A percentile compares a stretch with the other conserved stretches of the same genome.
These are phyloP conservation scores for Neurospora tetrasperma DNA, from an alignment of 495 filamentous ascomycete genomes.

Conservation along the genomic window DNA sequence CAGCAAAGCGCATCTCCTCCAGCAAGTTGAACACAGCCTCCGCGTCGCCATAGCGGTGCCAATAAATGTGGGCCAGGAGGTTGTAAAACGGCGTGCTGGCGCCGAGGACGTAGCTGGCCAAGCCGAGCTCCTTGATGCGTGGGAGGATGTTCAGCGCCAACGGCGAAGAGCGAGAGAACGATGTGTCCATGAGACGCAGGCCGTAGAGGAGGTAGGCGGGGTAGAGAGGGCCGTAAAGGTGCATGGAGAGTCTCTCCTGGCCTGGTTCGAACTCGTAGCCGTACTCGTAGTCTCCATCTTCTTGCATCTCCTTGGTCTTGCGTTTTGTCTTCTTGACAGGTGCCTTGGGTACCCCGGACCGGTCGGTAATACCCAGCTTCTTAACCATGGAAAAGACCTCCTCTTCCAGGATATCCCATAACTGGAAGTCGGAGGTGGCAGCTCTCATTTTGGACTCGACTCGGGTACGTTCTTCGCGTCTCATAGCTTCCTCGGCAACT, in stretches of 20 bases:
- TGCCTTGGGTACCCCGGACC: background rate
- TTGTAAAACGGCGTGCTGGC: constrained; percentile 66
- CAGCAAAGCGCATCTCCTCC: constrained; percentile 66
- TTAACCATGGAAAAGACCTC: constrained; percentile 57
- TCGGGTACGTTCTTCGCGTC: constrained; percentile 28
- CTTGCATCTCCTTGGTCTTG: constrained; percentile 1
- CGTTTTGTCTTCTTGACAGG: constrained; percentile 1
- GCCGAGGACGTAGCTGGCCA: constrained; percentile 61
- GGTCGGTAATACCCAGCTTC: constrained; percentile 25
- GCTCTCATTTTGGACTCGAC: constrained; percentile 39
- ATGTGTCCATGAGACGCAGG: constrained; percentile 49
- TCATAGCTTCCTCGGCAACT: constrained; percentile 25
- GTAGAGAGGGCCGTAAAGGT: constrained; percentile 56
- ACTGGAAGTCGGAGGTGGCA: constrained; percentile 50
- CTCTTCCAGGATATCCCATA: constrained; percentile 62
- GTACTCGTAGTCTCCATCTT: constrained; percentile 1
- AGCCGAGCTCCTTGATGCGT: constrained; percentile 58
- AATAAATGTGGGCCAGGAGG: constrained; percentile 54
- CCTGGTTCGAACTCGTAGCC: background rate
- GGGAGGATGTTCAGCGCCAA: constrained; percentile 56
- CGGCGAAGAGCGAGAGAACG: constrained; percentile 48
- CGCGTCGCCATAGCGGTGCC: constrained; percentile 53
- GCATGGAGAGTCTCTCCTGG: constrained; percentile 29
- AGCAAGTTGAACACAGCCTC: constrained; percentile 50
- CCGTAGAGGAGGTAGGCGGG: constrained; percentile 53